Evolutionary conservation across 805 yeast genomes (phyloP), one percentile per base, ranked within the genome.

Genomic region (Candida namnaoensis): DNA sequence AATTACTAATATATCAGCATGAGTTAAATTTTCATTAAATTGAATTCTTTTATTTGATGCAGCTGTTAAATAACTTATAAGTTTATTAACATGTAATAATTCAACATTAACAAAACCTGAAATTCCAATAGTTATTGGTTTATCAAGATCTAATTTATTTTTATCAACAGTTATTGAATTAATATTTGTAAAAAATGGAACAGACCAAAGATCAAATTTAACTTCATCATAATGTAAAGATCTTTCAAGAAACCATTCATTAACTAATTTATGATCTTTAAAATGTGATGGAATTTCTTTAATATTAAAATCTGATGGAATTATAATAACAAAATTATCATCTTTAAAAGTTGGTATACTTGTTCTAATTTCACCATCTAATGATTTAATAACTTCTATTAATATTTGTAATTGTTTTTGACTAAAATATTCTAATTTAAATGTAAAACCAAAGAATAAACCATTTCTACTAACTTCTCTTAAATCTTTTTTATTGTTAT

Each of bases 161-260:
- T 12, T 12, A 11, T 8, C 2, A 13, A 12, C 2, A 37, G 59
- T 47, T 44, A 60, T 57, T 4, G 48, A 34, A 1, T 43, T 34
- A 1, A 67, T 42, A 36, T 60, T 39, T 25, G 40, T 34, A 28
- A 36, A 49, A 32, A 50, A 64, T 2, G 85, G 86, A 40, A 54
- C 53, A 4, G 82, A 73, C 95, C 95, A 86, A 13, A 64, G 56
- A 53, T 82, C 95, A 32, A 58, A 51, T 13, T 63, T 58, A 7
- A 75, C 49, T 37, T 60, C 56, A 36, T 73, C 70, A 49, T 78
- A 78, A 59, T 72, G 80, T 23, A 86, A 65, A 24, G 84, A 74
- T 44, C 95, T 64, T 58, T 87, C 96, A 11, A 88, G 61, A 48
- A 81, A 80, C 84, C 91, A 86, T 57, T 88, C 95, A 0, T 95